Evolutionary conservation across 345 rosid species (phyloP), one percentile per base, ranked within the genome.

Genomic region (Sonneratia caseolaris): DNA sequence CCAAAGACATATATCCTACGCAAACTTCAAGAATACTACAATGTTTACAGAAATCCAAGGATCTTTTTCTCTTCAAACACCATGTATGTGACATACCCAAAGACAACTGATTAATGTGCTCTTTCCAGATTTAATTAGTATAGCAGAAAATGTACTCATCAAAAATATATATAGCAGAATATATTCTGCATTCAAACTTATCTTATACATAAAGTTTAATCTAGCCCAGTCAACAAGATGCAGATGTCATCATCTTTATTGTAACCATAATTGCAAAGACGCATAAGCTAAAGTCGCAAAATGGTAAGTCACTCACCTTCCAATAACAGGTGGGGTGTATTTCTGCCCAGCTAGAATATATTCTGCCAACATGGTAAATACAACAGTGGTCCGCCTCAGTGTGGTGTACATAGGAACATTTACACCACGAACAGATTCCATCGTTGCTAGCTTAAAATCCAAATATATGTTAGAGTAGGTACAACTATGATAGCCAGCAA

Each of bases 341-440:
- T 80, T 88, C 82, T 92, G 92, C 68, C 97, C 85, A 15, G 94
- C 87, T 48, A 92, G 86, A 85, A 90, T 76, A 75, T 82, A 88
- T 80, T 96, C 99, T 81, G 89, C 82, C 69, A 88, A 75, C 99
- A 96, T 92, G 21, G 99, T 92, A 82, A 96, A 96, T 37, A 84
- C 96, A 69, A 96, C 91, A 0, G 97, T 96, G 0, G 96, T 96
- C 76, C 99, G 91, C 81, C 99, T 88, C 69, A 96, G 94, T 6
- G 99, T 91, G 69, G 99, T 96, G 76, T 96, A 96, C 99, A 96
- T 92, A 66, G 98, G 99, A 79, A 96, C 96, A 85, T 92, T 96
- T 64, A 96, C 99, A 71, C 99, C 98, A 53, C 98, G 97, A 48
- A 96, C 82, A 79, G 98, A 85, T 81, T 90, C 98, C 94, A 96